Conservation (phyloP, 2,329 filamentous ascomycete genomes). For the Scedosporium boydii region DNA sequence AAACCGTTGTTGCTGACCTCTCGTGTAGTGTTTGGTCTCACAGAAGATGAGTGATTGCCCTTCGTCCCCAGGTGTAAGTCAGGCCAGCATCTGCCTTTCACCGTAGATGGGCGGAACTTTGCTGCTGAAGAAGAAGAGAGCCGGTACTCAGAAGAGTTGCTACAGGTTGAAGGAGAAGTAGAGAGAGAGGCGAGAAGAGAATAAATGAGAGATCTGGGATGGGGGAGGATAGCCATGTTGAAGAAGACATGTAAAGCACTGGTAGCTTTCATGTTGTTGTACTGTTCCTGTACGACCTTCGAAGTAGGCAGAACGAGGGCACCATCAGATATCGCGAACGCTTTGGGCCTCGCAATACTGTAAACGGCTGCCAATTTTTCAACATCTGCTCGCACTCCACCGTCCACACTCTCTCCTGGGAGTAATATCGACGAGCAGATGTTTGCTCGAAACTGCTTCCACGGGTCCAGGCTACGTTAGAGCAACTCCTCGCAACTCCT, state of each 20-base stretch:
- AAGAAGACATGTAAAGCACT: not conserved
- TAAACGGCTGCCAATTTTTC: not conserved
- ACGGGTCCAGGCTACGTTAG: not conserved
- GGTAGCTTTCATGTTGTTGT: not conserved
- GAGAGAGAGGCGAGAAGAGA: not conserved
- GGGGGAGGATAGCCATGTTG: not conserved
- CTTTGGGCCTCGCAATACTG: not conserved
- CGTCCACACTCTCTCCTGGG: not conserved
- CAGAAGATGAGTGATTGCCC: not conserved
- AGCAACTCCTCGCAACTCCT: not conserved
- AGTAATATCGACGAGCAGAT: not conserved
- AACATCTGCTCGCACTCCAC: not conserved
- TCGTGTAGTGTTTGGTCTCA: not conserved
- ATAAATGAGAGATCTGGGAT: not conserved
- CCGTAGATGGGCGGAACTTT: not conserved
- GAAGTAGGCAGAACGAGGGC: not conserved
- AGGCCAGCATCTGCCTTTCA: not conserved
- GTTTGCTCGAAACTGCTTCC: not conserved
- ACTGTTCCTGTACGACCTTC: conserved; percentile 1
- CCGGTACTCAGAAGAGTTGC: not conserved
- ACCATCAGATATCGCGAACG: not conserved
- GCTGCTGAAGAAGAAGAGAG: not conserved
- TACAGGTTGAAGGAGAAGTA: not conserved
- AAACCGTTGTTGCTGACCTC: not conserved
- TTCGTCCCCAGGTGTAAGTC: not conserved